Conservation (phyloP, 495 filamentous ascomycete genomes). For the Cairneyella variabilis region DNA sequence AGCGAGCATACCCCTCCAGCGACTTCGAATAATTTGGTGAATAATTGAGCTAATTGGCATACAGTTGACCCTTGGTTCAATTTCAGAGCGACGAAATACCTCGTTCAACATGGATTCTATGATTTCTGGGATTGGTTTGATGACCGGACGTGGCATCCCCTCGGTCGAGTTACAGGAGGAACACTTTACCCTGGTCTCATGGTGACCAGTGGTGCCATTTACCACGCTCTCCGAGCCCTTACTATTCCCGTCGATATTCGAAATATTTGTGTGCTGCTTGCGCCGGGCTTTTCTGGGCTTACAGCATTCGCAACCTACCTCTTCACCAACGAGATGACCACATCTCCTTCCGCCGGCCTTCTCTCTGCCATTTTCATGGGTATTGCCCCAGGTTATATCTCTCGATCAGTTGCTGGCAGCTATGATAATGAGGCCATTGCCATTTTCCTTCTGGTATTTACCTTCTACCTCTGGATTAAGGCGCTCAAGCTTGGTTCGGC, state of each 20-base stretch:
- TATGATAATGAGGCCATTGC: constrained; percentile 99
- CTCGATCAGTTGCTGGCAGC: constrained; percentile 92
- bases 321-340: constrained; percentile 92
- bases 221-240: constrained; percentile 87
- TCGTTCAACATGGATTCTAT: constrained; percentile 95
- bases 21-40: constrained; percentile 3
- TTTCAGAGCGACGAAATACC: constrained; percentile 96
- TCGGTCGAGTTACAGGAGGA: constrained; percentile 96
- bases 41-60: constrained; percentile 25
- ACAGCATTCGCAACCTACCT: constrained; percentile 94
- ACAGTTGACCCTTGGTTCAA: constrained; percentile 99
- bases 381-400: constrained; percentile 96
- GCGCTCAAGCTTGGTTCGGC: constrained; percentile 92
- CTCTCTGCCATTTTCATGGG: constrained; percentile 96
- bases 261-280: constrained; percentile 96
- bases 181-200: constrained; percentile 98
- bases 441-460: constrained; percentile 97
- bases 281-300: constrained; percentile 91
- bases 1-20: constrained; percentile 6
- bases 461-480: constrained; percentile 99
- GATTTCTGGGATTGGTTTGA: constrained; percentile 99
- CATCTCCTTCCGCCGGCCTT: constrained; percentile 87
- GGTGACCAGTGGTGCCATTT: constrained; percentile 97
- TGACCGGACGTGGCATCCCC: constrained; percentile 99
- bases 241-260: constrained; percentile 97